A percentile compares a stretch with the other conserved stretches of the same genome.
These are phyloP conservation scores for Stylosanthes scabra DNA, from an alignment of 331 rosid genomes.

Conservation along the genomic window DNA sequence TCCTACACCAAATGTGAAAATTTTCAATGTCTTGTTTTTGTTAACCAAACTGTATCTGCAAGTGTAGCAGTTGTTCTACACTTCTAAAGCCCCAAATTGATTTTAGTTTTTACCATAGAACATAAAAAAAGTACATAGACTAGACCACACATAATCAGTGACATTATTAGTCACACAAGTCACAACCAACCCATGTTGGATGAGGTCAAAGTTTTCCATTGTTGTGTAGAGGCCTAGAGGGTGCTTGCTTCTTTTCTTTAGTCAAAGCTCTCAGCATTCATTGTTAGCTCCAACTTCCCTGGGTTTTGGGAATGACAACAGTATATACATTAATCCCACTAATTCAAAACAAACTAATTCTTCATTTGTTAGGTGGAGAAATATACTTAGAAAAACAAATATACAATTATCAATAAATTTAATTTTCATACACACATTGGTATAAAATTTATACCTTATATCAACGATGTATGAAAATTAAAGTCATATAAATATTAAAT, in stretches of 20 bases:
- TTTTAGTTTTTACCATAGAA: no score
- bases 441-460: no score
- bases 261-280: slow-evolving; percentile 29
- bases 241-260: slow-evolving; percentile 7
- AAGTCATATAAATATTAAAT: no score
- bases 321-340: no score
- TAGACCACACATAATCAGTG: no score
- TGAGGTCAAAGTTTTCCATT: neutral
- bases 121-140: neutral
- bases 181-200: neutral
- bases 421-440: no score
- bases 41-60: neutral
- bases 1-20: neutral
- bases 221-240: neutral
- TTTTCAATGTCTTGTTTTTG: neutral
- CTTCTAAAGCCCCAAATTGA: neutral
- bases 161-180: no score
- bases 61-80: neutral
- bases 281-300: slow-evolving; percentile 22
- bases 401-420: no score
- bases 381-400: no score
- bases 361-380: no score
- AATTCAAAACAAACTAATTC: no score
- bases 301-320: slow-evolving; percentile 15
- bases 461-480: no score